Evolutionary conservation across 2,329 filamentous ascomycete genomes (phyloP), one percentile per base, ranked within the genome.

Genomic region (Colletotrichum sp.): DNA sequence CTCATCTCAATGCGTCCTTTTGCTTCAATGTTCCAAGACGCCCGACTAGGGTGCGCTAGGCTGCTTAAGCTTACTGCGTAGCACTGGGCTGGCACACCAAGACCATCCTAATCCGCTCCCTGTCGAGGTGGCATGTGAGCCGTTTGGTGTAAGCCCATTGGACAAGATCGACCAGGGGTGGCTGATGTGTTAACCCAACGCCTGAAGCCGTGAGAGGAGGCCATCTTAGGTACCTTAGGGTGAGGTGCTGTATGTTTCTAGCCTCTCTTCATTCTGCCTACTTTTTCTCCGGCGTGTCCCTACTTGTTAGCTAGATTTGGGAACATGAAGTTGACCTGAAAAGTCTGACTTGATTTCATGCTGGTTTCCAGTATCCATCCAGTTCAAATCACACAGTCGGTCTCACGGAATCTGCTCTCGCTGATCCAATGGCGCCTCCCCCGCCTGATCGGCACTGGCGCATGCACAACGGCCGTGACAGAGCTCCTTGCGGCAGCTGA

Each of bases 141-240:
- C 51, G 43, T 72, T 74, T 71, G 68, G 57, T 72, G 68, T 74
- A 74, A 74, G 68, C 72, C 72, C 63, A 74, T 74, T 74, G 68
- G 72, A 43, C 43, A 36, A 18, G 15, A 18, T 6, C 34, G 16
- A 21, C 29, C 24, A 11, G 58, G 65, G 65, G 24, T 57, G 16
- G 61, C 62, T 24, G 68, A 47, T 8, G 27, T 38, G 38, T 54
- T 8, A 27, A 43, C 59, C 21, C 38, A 13, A 36, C 13, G 31
- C 33, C 47, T 33, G 66, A 29, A 38, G 34, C 34, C 13, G 33
- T 7, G 33, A 11, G n/a, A 62, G 12, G 15, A 16, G 5, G 13
- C 15, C 24, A 18, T 38, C 15, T 38, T 38, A 16, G 33, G 38
- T n/a, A 1, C 5, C 38, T 43, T 21, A 51, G n/a, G 6, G 43